Conservation (phyloP, 2,329 filamentous ascomycete genomes). For the Cryphonectria naterciae region DNA sequence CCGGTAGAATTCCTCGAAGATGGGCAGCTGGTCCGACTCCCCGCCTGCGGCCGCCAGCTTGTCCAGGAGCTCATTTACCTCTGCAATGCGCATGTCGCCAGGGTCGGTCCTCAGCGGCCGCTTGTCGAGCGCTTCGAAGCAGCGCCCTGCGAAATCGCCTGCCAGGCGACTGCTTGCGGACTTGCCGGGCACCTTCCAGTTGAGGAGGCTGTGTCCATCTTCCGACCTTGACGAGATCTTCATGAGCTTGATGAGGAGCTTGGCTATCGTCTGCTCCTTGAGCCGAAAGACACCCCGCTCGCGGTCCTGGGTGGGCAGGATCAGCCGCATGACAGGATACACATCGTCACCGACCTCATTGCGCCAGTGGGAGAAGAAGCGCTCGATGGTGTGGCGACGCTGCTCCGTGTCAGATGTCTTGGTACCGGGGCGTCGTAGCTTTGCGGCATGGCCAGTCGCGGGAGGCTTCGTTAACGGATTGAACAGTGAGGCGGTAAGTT, state of each 20-base stretch:
- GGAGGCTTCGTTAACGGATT: constrained; percentile 76
- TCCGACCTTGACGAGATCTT: constrained; percentile 90
- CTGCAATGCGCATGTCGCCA: constrained; percentile 81
- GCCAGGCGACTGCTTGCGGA: constrained; percentile 67
- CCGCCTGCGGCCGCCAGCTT: constrained; percentile 73
- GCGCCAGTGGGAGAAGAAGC: constrained; percentile 86
- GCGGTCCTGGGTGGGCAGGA: constrained; percentile 89
- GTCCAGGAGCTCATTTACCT: constrained; percentile 88
- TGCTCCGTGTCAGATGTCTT: constrained; percentile 75
- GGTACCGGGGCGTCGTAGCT: constrained; percentile 63
- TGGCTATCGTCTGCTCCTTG: constrained; percentile 90
- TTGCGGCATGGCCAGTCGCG: constrained; percentile 55
- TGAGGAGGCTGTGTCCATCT: constrained; percentile 80
- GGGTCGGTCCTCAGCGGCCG: constrained; percentile 74
- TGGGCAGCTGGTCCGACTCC: constrained; percentile 81
- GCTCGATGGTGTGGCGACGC: constrained; percentile 77
- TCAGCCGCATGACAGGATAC: constrained; percentile 88
- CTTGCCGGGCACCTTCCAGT: constrained; percentile 89
- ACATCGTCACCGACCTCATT: constrained; percentile 89
- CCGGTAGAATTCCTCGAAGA: constrained; percentile 83
- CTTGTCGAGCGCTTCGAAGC: constrained; percentile 84
- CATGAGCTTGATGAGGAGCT: constrained; percentile 87
- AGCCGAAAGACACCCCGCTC: constrained; percentile 92
- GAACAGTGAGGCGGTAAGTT: constrained; percentile 78
- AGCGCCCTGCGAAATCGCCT: constrained; percentile 90